A percentile compares a stretch with the other conserved stretches of the same genome.
Conservation (phyloP, 2,329 filamentous ascomycete species). For the Aspergillus quadrilineatus region DNA sequence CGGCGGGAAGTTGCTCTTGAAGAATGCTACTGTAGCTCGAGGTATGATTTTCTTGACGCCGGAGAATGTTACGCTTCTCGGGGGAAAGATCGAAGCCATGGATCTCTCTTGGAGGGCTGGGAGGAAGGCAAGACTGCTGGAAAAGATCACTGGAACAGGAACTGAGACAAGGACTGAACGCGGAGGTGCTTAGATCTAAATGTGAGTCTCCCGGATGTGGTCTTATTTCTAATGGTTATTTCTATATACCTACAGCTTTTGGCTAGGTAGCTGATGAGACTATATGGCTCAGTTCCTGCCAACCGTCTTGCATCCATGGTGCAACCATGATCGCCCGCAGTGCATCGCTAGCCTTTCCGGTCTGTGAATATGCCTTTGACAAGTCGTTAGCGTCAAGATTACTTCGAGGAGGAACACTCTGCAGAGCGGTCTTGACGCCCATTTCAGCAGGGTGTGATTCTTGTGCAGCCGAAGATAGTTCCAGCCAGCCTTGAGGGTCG, state of each 20-base stretch:
- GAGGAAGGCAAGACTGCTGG: slow-evolving; percentile 67
- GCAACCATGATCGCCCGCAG: slow-evolving; percentile 76
- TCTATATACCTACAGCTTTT: neutral
- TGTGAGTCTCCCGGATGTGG: neutral
- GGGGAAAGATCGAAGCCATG: slow-evolving; percentile 80
- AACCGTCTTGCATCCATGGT: slow-evolving; percentile 71
- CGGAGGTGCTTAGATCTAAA: neutral
- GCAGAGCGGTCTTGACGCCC: slow-evolving; percentile 75
- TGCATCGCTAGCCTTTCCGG: slow-evolving; percentile 68
- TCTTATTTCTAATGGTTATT: slow-evolving; percentile 1
- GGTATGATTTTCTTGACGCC: slow-evolving; percentile 79
- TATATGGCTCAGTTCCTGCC: slow-evolving; percentile 51
- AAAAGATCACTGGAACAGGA: slow-evolving; percentile 50
- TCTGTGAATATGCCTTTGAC: slow-evolving; percentile 71
- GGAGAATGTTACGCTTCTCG: slow-evolving; percentile 67
- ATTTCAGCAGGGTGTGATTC: slow-evolving; percentile 65
- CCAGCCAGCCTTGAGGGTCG: slow-evolving; percentile 76
- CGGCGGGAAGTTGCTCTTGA: slow-evolving; percentile 77
- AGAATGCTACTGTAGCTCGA: slow-evolving; percentile 63
- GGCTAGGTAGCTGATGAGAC: slow-evolving; percentile 25
- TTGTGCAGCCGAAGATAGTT: slow-evolving; percentile 63
- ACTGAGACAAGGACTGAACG: neutral
- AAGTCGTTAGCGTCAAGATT: slow-evolving; percentile 67
- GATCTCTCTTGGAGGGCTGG: slow-evolving; percentile 75
- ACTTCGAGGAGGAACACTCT: slow-evolving; percentile 71